Conservation (phyloP, 768 basidiomycete species). For the Punctularia strigosozonata region DNA sequence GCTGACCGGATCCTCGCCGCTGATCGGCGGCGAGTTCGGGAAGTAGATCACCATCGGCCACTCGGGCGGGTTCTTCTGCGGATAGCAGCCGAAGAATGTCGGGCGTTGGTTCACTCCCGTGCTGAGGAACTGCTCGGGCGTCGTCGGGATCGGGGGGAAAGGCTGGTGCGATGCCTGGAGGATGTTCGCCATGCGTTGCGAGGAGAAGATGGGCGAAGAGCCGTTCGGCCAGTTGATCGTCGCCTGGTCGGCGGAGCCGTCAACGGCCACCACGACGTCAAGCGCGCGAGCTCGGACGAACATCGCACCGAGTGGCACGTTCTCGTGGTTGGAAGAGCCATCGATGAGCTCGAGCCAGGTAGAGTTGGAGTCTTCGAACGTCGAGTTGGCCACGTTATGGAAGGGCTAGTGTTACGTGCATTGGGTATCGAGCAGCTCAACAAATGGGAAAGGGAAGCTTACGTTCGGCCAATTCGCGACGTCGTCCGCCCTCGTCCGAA, state of each 20-base stretch:
- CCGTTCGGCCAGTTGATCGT: constrained; percentile 59
- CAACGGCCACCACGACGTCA: constrained; percentile 70
- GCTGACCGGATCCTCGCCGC: constrained; percentile 48
- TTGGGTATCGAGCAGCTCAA: constrained; percentile 1
- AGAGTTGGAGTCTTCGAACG: constrained; percentile 41
- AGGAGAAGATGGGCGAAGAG: constrained; percentile 33
- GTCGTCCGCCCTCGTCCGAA: constrained; percentile 41
- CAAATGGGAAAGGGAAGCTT: constrained; percentile 6
- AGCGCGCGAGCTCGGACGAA: constrained; percentile 56
- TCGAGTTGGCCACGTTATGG: constrained; percentile 7
- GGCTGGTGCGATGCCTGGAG: constrained; percentile 40
- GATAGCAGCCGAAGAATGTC: constrained; percentile 74
- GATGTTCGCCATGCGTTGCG: constrained; percentile 30
- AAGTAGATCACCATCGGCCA: constrained; percentile 66
- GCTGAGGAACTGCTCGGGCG: constrained; percentile 36
- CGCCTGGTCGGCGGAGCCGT: constrained; percentile 47
- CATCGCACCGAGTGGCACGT: constrained; percentile 59
- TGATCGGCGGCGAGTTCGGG: constrained; percentile 64
- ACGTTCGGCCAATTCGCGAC: constrained; percentile 61
- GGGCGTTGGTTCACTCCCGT: constrained; percentile 56
- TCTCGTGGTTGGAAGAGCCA: constrained; percentile 58
- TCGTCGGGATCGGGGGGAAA: constrained; percentile 54
- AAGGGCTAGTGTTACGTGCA: neutral
- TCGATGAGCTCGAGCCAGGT: constrained; percentile 55
- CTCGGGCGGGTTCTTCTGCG: constrained; percentile 32